Evolutionary conservation across 1,139 yeast species (phyloP).

Genomic region (Arxiozyma bovina): DNA sequence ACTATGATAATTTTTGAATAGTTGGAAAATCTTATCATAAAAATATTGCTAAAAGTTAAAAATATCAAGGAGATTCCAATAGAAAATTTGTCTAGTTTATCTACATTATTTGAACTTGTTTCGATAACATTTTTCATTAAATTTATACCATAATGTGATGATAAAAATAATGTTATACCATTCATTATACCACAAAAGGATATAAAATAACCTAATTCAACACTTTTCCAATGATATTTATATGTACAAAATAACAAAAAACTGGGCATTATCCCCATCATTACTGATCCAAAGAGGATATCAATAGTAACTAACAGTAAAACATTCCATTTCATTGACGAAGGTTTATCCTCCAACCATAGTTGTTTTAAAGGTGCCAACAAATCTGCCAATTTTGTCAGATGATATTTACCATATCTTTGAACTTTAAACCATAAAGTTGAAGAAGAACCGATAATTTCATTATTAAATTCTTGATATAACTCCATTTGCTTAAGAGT

Average conservation of each 20-base stretch:
- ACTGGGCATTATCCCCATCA: slow-evolving; percentile 37
- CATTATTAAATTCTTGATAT: background rate
- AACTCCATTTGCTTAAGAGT: background rate
- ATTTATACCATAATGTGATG: slow-evolving; percentile 38
- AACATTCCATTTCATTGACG: slow-evolving; percentile 40
- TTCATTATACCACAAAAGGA: slow-evolving; percentile 45
- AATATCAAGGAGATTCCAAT: slow-evolving; percentile 34
- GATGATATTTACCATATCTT: slow-evolving; percentile 3
- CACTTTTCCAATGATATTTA: slow-evolving; percentile 51
- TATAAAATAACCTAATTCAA: slow-evolving; percentile 50
- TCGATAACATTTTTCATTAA: slow-evolving; percentile 31
- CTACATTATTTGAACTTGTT: slow-evolving; percentile 35
- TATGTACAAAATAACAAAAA: slow-evolving; percentile 51
- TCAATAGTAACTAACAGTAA: slow-evolving; percentile 42
- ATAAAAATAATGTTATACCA: slow-evolving; percentile 35
- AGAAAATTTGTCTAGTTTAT: slow-evolving; percentile 45
- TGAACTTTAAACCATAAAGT: background rate
- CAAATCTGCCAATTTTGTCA: slow-evolving; percentile 13
- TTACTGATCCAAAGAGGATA: slow-evolving; percentile 32
- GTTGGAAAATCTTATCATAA: slow-evolving; percentile 28
- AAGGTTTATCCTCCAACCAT: slow-evolving; percentile 34
- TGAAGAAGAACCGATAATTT: background rate
- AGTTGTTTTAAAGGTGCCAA: slow-evolving; percentile 43
- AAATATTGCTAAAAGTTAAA: slow-evolving; percentile 39
- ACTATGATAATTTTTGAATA: slow-evolving; percentile 11